Evolutionary conservation across 345 rosid species (phyloP).

Genomic region (Populus pruinosa): DNA sequence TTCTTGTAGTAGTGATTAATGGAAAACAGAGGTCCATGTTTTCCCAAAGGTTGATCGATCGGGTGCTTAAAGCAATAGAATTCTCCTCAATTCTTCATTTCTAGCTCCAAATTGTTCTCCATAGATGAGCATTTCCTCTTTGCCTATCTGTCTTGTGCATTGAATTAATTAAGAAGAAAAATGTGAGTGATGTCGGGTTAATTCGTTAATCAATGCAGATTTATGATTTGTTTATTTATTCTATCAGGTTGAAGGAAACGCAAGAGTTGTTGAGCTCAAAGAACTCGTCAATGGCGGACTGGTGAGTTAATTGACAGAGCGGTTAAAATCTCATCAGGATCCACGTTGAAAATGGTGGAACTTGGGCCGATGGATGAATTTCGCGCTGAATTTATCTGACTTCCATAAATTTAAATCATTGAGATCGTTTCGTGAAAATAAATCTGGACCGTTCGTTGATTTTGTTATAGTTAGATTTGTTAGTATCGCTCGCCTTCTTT

Average conservation of each 20-base stretch:
- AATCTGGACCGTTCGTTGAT: constrained; percentile 24
- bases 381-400: not conserved
- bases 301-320: constrained; percentile 37
- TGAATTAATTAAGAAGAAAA: not conserved
- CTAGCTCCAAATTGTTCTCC: not conserved
- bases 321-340: not conserved
- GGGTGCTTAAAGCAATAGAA: no score
- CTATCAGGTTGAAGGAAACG: constrained; percentile 31
- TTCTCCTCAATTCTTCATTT: not conserved
- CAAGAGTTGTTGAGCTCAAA: constrained; percentile 32
- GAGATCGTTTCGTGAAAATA: constrained; percentile 13
- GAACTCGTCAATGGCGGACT: constrained; percentile 48
- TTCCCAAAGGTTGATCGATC: not conserved
- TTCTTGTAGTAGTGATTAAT: not conserved
- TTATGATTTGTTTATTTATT: not conserved
- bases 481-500: not conserved
- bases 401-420: not conserved
- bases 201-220: not conserved
- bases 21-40: not conserved
- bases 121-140: not conserved
- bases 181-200: not conserved
- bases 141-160: not conserved
- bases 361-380: not conserved
- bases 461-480: not conserved
- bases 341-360: constrained; percentile 3